Conservation (phyloP, 495 filamentous ascomycete species). For the Chaetomium fimeti region DNA sequence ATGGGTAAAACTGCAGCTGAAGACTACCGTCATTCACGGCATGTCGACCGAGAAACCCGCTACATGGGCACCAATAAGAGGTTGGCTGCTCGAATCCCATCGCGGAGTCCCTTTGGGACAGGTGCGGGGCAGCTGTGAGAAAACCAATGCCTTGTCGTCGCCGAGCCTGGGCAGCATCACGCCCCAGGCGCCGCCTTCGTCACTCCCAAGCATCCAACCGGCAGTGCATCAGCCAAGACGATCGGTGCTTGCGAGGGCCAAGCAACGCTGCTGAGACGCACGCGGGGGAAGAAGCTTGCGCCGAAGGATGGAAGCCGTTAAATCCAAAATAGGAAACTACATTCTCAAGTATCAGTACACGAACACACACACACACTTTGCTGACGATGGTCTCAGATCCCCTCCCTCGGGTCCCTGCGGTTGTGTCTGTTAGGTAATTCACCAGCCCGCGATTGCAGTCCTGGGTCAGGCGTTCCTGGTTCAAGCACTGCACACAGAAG, state of each 20-base stretch:
- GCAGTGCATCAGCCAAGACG: constrained; percentile 15
- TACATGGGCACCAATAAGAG: background rate
- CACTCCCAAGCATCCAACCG: constrained; percentile 18
- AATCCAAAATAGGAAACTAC: background rate
- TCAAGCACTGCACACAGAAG: background rate
- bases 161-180: constrained; percentile 16
- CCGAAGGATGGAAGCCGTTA: constrained; percentile 7
- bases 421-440: background rate
- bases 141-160: constrained; percentile 8
- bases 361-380: too few relatives aligned
- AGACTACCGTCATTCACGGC: background rate
- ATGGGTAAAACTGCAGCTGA: background rate
- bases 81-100: background rate
- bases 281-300: background rate
- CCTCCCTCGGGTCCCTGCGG: background rate
- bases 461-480: background rate
- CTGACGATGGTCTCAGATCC: background rate
- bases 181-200: constrained; percentile 19
- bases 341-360: constrained; percentile 6
- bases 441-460: background rate
- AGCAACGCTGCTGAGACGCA: background rate
- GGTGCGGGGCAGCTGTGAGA: constrained; percentile 12
- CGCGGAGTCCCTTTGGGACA: background rate
- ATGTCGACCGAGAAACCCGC: background rate
- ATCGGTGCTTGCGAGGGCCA: constrained; percentile 12